Base-by-base conservation (phyloP, 2,329 filamentous ascomycete species). In the Aspergillus amoenus region DNA sequence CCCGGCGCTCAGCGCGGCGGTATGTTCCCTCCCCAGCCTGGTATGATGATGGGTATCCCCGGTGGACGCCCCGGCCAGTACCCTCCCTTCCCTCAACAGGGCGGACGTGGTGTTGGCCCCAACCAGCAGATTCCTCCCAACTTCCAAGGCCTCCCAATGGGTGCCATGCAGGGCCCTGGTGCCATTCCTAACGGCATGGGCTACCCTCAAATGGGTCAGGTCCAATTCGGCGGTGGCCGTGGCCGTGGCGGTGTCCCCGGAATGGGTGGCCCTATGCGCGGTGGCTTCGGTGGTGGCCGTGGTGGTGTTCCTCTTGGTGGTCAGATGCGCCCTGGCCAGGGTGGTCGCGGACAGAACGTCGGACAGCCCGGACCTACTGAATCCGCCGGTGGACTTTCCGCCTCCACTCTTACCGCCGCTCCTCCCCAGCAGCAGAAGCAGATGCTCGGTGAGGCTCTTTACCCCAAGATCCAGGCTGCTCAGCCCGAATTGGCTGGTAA, bases 401-500 rank as follows among this genome's bases (percentile, higher is more conserved):
- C 84, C 61, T 72, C 75, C 64, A 75, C 77, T 61, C 78, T 88
- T 61, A 76, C 76, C 62, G 68, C 78, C 56, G 72, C 81, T 63
- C 80, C 84, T 37, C 84, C 88, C 40, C 82, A 84, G 48, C 91
- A 96, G 81, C 94, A 97, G 84, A 99, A 99, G 87, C 94, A 99
- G 84, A 91, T 97, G 78, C 87, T 99, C 55, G 94, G 94, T 76
- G 94, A 99, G 81, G 88, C 91, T 68, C 89, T 99, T 69, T 99
- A 97, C 85, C 94, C 94, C 73, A 99, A 97, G 89, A 97, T 99
- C 71, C 88, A 93, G 77, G 87, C 86, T 66, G 88, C 96, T 79
- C 94, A 99, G 82, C 90, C 92, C 59, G 93, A 97, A 70, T 84
- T 99, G 71, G 94, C 94, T 62, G 94, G 94, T 74, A 99, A 99